These are phyloP conservation scores for Candida gigantensis DNA, from an alignment of 1,139 yeast genomes.

Conservation along the genomic window DNA sequence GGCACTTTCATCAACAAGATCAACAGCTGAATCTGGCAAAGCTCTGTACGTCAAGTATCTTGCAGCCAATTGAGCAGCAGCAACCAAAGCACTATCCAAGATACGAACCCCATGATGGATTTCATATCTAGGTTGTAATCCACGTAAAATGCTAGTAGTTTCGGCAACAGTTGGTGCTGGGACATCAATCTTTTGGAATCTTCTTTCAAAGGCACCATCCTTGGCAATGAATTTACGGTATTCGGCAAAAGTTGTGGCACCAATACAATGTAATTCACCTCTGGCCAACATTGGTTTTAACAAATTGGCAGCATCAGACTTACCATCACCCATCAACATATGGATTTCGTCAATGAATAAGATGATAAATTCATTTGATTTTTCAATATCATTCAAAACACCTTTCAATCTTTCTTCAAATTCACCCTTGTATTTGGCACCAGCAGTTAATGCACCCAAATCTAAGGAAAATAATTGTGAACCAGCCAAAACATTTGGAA, in stretches of 20 bases:
- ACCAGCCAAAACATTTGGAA: slow-evolving; percentile 80
- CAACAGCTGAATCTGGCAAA: slow-evolving; percentile 97
- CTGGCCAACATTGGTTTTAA: slow-evolving; percentile 97
- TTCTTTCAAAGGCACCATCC: slow-evolving; percentile 98
- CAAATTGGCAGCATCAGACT: slow-evolving; percentile 90
- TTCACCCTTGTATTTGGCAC: slow-evolving; percentile 98
- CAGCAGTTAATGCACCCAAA: slow-evolving; percentile 94
- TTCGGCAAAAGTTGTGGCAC: slow-evolving; percentile 96
- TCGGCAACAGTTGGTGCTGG: slow-evolving; percentile 91
- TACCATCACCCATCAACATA: slow-evolving; percentile 99
- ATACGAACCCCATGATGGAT: slow-evolving; percentile 98
- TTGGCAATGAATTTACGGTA: slow-evolving; percentile 90
- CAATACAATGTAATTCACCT: slow-evolving; percentile 94
- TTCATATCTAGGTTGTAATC: slow-evolving; percentile 93
- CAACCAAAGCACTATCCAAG: slow-evolving; percentile 88
- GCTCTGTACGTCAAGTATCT: slow-evolving; percentile 94
- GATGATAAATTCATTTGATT: slow-evolving; percentile 80
- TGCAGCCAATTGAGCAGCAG: slow-evolving; percentile 94
- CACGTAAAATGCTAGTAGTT: slow-evolving; percentile 94
- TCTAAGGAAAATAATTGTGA: slow-evolving; percentile 85
- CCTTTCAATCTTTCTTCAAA: slow-evolving; percentile 98
- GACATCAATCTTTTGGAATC: slow-evolving; percentile 96
- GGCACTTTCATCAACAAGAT: slow-evolving; percentile 93
- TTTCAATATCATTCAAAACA: slow-evolving; percentile 89
- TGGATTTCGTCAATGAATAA: slow-evolving; percentile 96